Evolutionary conservation across 768 basidiomycete genomes (phyloP).

Genomic region (Plicaturopsis crispa): DNA sequence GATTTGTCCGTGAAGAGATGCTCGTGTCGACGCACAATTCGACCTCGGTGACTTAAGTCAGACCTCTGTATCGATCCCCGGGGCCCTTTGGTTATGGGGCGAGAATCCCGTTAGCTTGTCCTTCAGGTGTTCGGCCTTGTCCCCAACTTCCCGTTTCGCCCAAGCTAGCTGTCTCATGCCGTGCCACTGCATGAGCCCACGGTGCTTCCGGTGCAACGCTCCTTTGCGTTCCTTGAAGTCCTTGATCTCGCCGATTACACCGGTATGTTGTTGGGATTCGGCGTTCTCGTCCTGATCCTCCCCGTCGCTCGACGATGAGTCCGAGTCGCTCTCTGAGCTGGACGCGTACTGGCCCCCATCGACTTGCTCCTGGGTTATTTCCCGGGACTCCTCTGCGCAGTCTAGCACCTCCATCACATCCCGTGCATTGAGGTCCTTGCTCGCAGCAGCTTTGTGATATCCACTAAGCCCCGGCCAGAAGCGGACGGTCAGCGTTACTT

Average conservation of each 20-base stretch:
- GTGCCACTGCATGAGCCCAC: constrained; percentile 59
- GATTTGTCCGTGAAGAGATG: too few species aligned
- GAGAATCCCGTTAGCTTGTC: constrained; percentile 26
- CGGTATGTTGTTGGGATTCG: constrained; percentile 19
- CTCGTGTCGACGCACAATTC: too few species aligned
- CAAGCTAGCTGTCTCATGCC: constrained; percentile 47
- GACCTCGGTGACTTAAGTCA: too few species aligned
- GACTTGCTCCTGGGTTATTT: constrained; percentile 15
- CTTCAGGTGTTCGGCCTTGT: constrained; percentile 30
- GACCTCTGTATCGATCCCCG: background rate
- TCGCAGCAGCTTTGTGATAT: constrained; percentile 29
- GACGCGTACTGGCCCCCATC: constrained; percentile 13
- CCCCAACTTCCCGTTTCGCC: constrained; percentile 44
- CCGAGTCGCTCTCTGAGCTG: constrained; percentile 16
- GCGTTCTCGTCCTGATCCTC: constrained; percentile 20
- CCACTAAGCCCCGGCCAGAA: constrained; percentile 35
- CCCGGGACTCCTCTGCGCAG: constrained; percentile 29
- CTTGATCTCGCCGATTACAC: constrained; percentile 24
- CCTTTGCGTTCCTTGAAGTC: constrained; percentile 34
- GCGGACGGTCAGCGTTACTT: constrained; percentile 28
- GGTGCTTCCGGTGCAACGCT: constrained; percentile 44
- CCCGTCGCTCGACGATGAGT: constrained; percentile 7
- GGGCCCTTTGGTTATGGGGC: background rate
- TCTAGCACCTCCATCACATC: constrained; percentile 38
- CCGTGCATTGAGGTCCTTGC: constrained; percentile 24